A percentile compares a stretch with the other conserved stretches of the same genome.
Conservation (phyloP, 139 green algal genomes). For the Asterochloris erici region DNA sequence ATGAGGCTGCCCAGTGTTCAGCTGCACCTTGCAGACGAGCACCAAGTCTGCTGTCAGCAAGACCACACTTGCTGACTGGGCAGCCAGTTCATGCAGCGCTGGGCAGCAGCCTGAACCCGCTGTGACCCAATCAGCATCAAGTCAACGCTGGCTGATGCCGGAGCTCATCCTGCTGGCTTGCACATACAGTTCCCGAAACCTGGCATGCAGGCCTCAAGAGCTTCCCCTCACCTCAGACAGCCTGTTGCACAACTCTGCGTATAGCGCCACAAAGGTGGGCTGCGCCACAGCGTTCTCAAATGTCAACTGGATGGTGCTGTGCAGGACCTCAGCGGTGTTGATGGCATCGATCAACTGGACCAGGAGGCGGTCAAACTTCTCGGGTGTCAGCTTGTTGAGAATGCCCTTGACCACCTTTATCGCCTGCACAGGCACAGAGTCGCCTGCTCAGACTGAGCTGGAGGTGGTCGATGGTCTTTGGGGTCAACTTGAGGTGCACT, state of each 20-base stretch:
- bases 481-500: no score
- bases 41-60: no score
- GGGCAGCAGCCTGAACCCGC: no score
- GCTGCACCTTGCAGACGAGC: no score
- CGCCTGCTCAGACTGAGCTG: no score
- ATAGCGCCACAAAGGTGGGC: slow-evolving; percentile 96
- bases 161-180: neutral
- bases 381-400: slow-evolving; percentile 99
- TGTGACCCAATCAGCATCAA: no score
- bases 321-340: slow-evolving; percentile 52
- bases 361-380: slow-evolving; percentile 97
- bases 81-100: no score
- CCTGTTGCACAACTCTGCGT: slow-evolving; percentile 63
- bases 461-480: no score
- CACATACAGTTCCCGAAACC: neutral
- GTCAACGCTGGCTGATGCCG: neutral
- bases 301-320: slow-evolving; percentile 81
- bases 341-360: slow-evolving; percentile 81
- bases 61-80: no score
- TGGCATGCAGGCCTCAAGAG: neutral
- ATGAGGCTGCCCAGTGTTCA: no score
- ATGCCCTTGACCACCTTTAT: slow-evolving; percentile 92
- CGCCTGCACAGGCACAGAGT: slow-evolving; percentile 49
- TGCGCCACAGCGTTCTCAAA: slow-evolving; percentile 98
- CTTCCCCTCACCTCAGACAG: slow-evolving; percentile 21